Conservation (phyloP, 2,329 filamentous ascomycete genomes). For the Xylaria sp. region DNA sequence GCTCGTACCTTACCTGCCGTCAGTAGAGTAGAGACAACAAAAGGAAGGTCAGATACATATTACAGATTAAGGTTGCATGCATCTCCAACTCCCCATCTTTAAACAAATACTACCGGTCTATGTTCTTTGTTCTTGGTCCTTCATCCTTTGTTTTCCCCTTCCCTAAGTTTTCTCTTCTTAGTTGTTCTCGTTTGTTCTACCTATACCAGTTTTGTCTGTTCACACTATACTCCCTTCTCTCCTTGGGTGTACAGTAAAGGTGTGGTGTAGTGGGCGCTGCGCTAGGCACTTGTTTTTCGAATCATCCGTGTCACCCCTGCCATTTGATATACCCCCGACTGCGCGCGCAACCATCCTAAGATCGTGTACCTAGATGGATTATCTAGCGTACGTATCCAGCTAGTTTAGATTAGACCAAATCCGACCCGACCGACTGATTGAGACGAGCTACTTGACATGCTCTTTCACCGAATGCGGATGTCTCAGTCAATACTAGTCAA, state of each 20-base stretch:
- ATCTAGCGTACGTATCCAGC: neutral
- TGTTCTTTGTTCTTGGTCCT: neutral
- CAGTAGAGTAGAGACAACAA: neutral
- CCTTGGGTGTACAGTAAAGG: conserved; percentile 1
- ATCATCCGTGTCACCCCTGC: conserved; percentile 16
- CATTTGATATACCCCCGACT: conserved; percentile 8
- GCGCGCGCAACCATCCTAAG: neutral
- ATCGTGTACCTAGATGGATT: neutral
- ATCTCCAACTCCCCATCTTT: conserved; percentile 9
- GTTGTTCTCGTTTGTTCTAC: neutral
- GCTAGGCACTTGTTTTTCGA: neutral
- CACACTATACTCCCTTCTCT: neutral
- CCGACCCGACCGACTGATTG: conserved; percentile 2
- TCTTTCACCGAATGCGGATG: conserved; percentile 23
- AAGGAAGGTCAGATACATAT: conserved; percentile 10
- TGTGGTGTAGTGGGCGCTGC: neutral
- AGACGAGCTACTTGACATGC: neutral
- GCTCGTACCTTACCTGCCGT: neutral
- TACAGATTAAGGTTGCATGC: neutral
- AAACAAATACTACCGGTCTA: neutral
- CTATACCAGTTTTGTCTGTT: neutral
- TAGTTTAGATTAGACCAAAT: neutral
- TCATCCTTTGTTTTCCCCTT: neutral
- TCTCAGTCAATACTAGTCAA: conserved; percentile 13
- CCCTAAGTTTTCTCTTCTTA: no score